Evolutionary conservation across 805 yeast genomes (phyloP).

Genomic region (Candida adriatica): DNA sequence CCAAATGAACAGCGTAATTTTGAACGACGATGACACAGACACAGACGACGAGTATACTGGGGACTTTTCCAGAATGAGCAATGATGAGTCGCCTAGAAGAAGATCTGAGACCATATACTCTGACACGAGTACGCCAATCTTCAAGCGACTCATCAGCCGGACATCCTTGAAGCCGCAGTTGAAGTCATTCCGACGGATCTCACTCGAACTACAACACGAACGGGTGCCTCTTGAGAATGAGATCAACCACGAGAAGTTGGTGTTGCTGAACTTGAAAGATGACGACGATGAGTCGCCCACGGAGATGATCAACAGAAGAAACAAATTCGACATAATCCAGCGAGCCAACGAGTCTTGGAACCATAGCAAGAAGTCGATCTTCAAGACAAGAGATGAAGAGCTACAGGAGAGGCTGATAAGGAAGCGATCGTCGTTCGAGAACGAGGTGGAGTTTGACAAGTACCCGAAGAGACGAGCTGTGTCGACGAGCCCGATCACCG

Average conservation of each 20-base stretch:
- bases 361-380: conserved; percentile 14
- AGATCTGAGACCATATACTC: too few relatives aligned
- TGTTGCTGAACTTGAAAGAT: conserved; percentile 19
- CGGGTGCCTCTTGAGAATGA: conserved; percentile 21
- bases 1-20: conserved; percentile 5
- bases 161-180: conserved; percentile 22
- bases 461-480: conserved; percentile 23
- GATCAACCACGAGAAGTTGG: conserved; percentile 23
- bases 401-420: conserved; percentile 10
- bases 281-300: conserved; percentile 10
- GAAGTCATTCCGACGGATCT: conserved; percentile 22
- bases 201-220: conserved; percentile 21
- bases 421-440: conserved; percentile 20
- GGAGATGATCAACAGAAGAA: too few relatives aligned
- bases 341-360: conserved; percentile 25
- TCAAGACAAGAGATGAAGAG: conserved; percentile 3
- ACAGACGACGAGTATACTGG: too few relatives aligned
- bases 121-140: conserved; percentile 21
- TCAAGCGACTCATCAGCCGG: conserved; percentile 21
- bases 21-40: conserved; percentile 13
- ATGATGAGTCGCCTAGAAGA: too few relatives aligned
- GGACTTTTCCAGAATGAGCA: too few relatives aligned
- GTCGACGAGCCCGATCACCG: conserved; percentile 21
- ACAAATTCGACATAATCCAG: conserved; percentile 23
- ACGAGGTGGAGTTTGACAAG: conserved; percentile 3